These are phyloP conservation scores for Oxyria digyna DNA, from an alignment of 148 eudicot species.

Conservation along the genomic window DNA sequence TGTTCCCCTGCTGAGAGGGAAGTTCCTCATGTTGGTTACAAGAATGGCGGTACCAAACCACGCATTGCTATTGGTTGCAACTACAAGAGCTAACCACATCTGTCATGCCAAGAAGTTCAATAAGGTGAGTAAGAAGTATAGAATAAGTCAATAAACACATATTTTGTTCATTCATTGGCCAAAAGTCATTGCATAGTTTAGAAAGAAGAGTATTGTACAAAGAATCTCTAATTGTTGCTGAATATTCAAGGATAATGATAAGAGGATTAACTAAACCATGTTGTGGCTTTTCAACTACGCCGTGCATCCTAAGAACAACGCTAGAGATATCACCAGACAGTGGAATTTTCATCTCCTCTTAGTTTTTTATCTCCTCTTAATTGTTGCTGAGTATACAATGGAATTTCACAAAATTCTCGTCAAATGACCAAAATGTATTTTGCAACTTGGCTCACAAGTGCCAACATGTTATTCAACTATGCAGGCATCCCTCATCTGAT, in stretches of 20 bases:
- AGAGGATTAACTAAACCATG: neutral
- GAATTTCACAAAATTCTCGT: neutral
- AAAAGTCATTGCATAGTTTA: neutral
- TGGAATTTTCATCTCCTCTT: neutral
- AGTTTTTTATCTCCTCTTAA: neutral
- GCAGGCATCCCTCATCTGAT: neutral
- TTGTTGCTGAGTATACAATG: too few species aligned
- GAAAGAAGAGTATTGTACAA: neutral
- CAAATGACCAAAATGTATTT: neutral
- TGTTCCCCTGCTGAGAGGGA: constrained; percentile 87
- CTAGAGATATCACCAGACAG: neutral
- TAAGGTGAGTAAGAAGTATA: neutral
- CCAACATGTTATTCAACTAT: neutral
- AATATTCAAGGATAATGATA: neutral
- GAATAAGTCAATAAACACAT: neutral
- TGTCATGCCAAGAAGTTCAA: constrained; percentile 17
- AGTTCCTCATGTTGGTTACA: constrained; percentile 87
- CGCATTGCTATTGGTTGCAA: constrained; percentile 59
- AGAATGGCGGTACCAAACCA: constrained; percentile 81
- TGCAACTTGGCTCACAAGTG: neutral
- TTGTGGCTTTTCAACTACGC: neutral
- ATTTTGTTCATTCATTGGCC: neutral
- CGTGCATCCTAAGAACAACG: neutral
- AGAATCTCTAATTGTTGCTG: neutral
- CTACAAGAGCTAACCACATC: constrained; percentile 60